Conservation (phyloP, 257 asterid genomes). For the Penstemon eatonii region DNA sequence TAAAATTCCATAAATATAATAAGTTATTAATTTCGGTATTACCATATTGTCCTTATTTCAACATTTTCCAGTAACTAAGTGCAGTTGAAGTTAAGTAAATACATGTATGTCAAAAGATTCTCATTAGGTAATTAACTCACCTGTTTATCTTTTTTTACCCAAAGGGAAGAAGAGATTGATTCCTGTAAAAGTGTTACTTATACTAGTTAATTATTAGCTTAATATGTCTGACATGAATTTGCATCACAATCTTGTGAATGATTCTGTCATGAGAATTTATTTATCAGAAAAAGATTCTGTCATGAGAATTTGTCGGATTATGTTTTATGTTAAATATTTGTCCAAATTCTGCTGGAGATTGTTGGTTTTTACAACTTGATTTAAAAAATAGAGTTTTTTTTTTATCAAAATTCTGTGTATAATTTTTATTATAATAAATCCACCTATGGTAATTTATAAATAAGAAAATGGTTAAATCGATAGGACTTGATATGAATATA, state of each 20-base stretch:
- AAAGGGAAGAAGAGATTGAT: constrained; percentile 15
- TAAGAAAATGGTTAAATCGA: too few species aligned
- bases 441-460: too few species aligned
- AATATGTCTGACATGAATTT: constrained; percentile 39
- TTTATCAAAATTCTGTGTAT: too few species aligned
- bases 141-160: not conserved
- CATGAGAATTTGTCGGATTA: constrained; percentile 47
- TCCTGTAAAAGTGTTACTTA: constrained; percentile 1
- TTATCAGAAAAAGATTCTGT: not conserved
- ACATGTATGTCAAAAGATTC: not conserved
- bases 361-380: constrained; percentile 1
- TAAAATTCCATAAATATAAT: constrained; percentile 28
- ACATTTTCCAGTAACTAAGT: constrained; percentile 18
- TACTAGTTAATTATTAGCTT: not conserved
- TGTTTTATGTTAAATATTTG: not conserved
- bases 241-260: constrained; percentile 44
- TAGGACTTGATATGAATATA: too few species aligned
- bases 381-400: not conserved
- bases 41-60: constrained; percentile 31
- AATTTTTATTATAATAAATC: too few species aligned
- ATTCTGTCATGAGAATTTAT: constrained; percentile 27
- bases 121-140: not conserved
- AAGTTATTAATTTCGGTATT: constrained; percentile 12
- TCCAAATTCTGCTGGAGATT: not conserved
- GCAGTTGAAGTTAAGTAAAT: constrained; percentile 3